These are phyloP conservation scores for Sugiyamaella neomexicana DNA, from an alignment of 1,139 yeast genomes.

Conservation along the genomic window DNA sequence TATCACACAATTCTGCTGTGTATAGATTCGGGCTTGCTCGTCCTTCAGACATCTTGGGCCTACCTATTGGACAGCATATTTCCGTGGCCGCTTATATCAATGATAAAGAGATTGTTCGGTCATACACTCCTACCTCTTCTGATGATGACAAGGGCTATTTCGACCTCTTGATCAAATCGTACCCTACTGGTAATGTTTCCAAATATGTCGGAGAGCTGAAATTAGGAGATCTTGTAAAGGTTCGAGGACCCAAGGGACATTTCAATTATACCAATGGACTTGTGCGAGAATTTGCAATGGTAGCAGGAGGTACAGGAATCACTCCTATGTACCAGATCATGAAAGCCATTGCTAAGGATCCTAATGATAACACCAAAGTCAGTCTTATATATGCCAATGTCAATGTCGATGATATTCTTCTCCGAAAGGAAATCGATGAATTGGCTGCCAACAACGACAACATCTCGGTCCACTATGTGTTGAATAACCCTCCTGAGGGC, in stretches of 20 bases:
- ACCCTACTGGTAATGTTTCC: conserved; percentile 88
- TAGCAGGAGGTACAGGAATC: conserved; percentile 96
- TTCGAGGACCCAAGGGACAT: conserved; percentile 93
- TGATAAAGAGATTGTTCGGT: conserved; percentile 84
- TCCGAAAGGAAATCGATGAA: conserved; percentile 75
- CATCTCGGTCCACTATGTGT: conserved; percentile 69
- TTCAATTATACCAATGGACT: conserved; percentile 83
- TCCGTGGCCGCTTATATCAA: conserved; percentile 58
- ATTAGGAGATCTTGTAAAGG: conserved; percentile 67
- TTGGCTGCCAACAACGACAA: conserved; percentile 66
- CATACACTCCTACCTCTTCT: conserved; percentile 91
- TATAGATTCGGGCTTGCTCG: conserved; percentile 85
- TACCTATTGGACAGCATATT: conserved; percentile 95
- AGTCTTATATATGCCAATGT: conserved; percentile 76
- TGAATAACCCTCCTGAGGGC: conserved; percentile 69
- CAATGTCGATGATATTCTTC: conserved; percentile 71
- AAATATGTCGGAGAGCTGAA: conserved; percentile 67
- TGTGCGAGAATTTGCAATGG: conserved; percentile 74
- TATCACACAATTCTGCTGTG: conserved; percentile 80
- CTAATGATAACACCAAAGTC: conserved; percentile 74
- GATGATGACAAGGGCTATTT: conserved; percentile 81
- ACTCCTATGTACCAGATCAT: conserved; percentile 93
- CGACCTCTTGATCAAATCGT: conserved; percentile 88
- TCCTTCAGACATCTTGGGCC: conserved; percentile 72
- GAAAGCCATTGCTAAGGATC: conserved; percentile 72